Evolutionary conservation across 225 moss, liverwort and hornwort species (phyloP), one percentile per base, ranked within the genome.

Genomic region (Ulota crispa): DNA sequence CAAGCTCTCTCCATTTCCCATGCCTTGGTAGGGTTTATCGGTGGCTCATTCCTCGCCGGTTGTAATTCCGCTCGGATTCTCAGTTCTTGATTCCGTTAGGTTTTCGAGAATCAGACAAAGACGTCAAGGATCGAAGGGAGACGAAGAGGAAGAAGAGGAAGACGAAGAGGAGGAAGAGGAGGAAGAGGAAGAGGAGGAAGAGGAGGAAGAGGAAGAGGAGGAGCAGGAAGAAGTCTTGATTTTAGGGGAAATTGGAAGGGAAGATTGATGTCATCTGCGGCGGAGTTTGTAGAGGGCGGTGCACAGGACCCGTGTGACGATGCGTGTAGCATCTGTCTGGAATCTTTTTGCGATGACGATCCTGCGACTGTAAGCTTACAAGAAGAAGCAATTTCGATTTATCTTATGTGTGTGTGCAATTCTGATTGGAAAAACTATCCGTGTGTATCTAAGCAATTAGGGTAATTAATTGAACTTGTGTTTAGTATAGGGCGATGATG

Each of bases 301-400:
- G 94, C 90, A 68, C 95, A 97, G 84, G 97, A 97, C 82, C 84
- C 97, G 16, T 94, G 93, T 76, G 97, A 97, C 41, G 95, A 97
- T 88, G 87, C 92, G 52, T 97, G 97, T 81, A 94, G 95, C 80
- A 97, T 97, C 86, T 97, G 97, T 68, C 89, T 97, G 15, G 97
- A 97, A 78, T 89, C 89, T n/a, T 95, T 94, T 83, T 86, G 92
- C 65, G 97, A 94, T 65, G 90, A 93, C 66, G 94, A 95, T 87
- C 97, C 97, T 78, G 94, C 92, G 41, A 94, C 95, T 83, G 82
- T 82, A 69, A 82, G 82, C n/a, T n/a, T n/a, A n/a, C 57, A 7
- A 1, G 43, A 7, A 1, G 54, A 52, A 26, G 42, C 14, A 30
- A 24, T 75, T 64, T 70, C 39, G 9, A 39, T 39, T 9, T 39